A percentile compares a stretch with the other conserved stretches of the same genome.
Conservation (phyloP, 1,284 basidiomycete genomes). For the Puccinia polysora region DNA sequence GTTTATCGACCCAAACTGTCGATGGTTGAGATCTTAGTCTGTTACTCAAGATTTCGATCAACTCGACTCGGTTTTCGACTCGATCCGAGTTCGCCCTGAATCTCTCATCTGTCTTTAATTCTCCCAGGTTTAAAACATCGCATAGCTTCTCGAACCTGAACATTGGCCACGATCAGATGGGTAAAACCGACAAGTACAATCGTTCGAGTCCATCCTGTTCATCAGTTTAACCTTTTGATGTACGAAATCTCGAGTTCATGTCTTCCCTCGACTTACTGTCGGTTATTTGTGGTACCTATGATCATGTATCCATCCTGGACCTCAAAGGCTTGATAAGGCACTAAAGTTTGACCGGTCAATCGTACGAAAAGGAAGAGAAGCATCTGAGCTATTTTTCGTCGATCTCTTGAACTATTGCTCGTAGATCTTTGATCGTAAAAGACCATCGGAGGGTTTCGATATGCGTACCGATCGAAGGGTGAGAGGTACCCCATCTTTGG, state of each 20-base stretch:
- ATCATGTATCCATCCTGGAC: slow-evolving; percentile 85
- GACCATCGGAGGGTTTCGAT: too few species aligned
- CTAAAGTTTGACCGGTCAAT: too few species aligned
- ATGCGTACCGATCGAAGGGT: slow-evolving; percentile 57
- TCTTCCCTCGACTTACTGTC: slow-evolving; percentile 68
- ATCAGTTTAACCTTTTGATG: too few species aligned
- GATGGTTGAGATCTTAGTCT: slow-evolving; percentile 60
- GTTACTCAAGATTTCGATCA: slow-evolving; percentile 67
- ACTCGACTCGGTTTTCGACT: slow-evolving; percentile 68
- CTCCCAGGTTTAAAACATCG: slow-evolving; percentile 61
- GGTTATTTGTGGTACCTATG: slow-evolving; percentile 89
- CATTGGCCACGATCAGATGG: too few species aligned
- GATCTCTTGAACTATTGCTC: too few species aligned
- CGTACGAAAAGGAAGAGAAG: too few species aligned
- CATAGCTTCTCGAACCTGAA: slow-evolving; percentile 64
- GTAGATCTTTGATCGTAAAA: too few species aligned
- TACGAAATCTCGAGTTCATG: too few species aligned
- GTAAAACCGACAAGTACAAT: too few species aligned
- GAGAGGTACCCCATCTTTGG: slow-evolving; percentile 80
- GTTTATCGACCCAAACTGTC: slow-evolving; percentile 67
- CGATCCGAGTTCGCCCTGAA: slow-evolving; percentile 71
- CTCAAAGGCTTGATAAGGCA: slow-evolving; percentile 85
- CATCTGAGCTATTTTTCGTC: too few species aligned
- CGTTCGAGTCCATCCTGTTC: too few species aligned
- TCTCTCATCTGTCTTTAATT: slow-evolving; percentile 60